Evolutionary conservation across 805 yeast genomes (phyloP).

Genomic region (Deakozyma indianensis): DNA sequence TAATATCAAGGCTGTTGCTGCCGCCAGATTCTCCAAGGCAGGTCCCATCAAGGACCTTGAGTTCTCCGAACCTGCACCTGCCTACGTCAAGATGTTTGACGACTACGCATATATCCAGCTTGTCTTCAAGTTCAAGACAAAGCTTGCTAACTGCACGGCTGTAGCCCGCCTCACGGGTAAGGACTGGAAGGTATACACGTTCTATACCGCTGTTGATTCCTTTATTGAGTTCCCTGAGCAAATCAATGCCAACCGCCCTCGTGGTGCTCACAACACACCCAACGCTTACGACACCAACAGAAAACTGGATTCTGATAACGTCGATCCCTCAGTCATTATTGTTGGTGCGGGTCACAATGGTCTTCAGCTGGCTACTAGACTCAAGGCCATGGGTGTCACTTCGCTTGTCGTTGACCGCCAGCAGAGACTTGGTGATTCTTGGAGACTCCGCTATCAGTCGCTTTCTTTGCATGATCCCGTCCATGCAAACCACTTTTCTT

Average conservation of each 20-base stretch:
- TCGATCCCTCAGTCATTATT: slow-evolving; percentile 27
- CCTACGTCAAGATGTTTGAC: background rate
- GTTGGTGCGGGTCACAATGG: slow-evolving; percentile 38
- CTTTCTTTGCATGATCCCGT: slow-evolving; percentile 33
- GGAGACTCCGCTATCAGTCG: slow-evolving; percentile 32
- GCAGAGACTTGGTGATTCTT: slow-evolving; percentile 29
- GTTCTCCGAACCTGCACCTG: background rate
- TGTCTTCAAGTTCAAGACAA: background rate
- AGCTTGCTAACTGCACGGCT: background rate
- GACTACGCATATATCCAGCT: background rate
- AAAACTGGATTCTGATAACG: background rate
- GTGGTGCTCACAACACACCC: background rate
- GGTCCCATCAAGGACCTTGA: background rate
- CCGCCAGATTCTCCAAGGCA: background rate
- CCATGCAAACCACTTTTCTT: slow-evolving; percentile 29
- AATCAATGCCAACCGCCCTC: background rate
- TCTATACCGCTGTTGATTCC: background rate
- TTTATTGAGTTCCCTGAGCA: background rate
- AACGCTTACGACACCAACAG: background rate
- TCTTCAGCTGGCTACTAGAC: slow-evolving; percentile 28
- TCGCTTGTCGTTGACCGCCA: slow-evolving; percentile 27
- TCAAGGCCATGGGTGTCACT: slow-evolving; percentile 28
- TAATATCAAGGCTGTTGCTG: background rate
- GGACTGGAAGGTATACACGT: background rate
- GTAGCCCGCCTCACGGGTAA: background rate